phyloP scores from a whole-genome alignment of 306 rosid species.

The Arachis stenosperma region DNA sequence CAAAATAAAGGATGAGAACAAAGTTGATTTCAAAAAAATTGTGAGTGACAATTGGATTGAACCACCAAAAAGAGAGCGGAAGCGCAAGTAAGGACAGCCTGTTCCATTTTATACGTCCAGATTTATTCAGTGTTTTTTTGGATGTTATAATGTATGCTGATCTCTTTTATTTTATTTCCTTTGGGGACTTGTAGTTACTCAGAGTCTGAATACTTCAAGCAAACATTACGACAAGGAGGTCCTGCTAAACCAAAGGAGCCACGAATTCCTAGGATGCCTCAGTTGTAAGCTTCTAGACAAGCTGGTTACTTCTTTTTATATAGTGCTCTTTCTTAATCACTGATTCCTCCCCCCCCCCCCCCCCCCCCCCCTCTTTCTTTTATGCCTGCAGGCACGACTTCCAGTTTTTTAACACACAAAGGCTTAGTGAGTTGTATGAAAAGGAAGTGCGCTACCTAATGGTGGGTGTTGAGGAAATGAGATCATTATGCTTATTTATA shows the following conservation, averaged over 20 bases:
- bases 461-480: slow-evolving; percentile 53
- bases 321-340: slow-evolving; percentile 21
- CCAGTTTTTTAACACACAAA: slow-evolving; percentile 95
- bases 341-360: background rate
- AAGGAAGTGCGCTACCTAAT: slow-evolving; percentile 97
- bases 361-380: background rate
- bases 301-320: slow-evolving; percentile 15
- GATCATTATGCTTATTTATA: slow-evolving; percentile 23
- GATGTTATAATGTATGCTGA: slow-evolving; percentile 5
- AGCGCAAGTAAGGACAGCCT: slow-evolving; percentile 75
- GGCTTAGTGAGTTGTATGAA: slow-evolving; percentile 91
- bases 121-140: slow-evolving; percentile 27
- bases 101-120: slow-evolving; percentile 26
- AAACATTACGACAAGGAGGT: slow-evolving; percentile 99
- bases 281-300: slow-evolving; percentile 66
- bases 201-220: slow-evolving; percentile 96
- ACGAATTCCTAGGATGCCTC: slow-evolving; percentile 99
- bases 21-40: slow-evolving; percentile 89
- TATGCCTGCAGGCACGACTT: slow-evolving; percentile 80
- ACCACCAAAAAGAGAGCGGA: slow-evolving; percentile 96
- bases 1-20: slow-evolving; percentile 75
- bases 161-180: background rate
- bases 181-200: slow-evolving; percentile 69
- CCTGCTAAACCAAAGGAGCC: slow-evolving; percentile 97
- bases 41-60: slow-evolving; percentile 97